phyloP scores from a whole-genome alignment of 2,329 filamentous ascomycete species.

The Alternaria consortialis region DNA sequence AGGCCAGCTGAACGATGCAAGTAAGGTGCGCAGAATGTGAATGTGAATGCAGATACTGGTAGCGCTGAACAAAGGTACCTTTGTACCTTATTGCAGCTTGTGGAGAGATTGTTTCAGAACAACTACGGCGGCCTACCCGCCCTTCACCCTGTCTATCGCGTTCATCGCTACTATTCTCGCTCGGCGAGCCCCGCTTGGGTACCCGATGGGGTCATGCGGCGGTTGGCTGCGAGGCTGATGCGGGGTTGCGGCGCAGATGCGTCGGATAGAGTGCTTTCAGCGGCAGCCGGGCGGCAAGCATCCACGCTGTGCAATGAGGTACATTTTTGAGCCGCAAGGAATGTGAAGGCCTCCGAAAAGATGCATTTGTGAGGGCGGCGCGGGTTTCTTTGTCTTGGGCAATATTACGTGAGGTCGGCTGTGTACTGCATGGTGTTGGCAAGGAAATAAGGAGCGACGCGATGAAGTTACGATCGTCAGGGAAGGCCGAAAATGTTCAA shows the following conservation, averaged over 20 bases:
- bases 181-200: conserved; percentile 3
- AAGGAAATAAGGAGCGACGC: neutral
- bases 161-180: conserved; percentile 13
- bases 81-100: neutral
- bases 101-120: neutral
- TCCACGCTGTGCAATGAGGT: conserved; percentile 7
- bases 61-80: neutral
- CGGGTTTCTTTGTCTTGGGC: neutral
- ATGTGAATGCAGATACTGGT: neutral
- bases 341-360: neutral
- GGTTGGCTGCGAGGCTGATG: conserved; percentile 11
- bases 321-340: conserved; percentile 4
- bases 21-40: neutral
- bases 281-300: conserved; percentile 13
- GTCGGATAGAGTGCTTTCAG: conserved; percentile 14
- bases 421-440: neutral
- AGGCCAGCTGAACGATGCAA: conserved; percentile 1
- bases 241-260: conserved; percentile 20
- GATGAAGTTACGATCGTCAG: neutral
- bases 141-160: conserved; percentile 1
- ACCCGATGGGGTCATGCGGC: conserved; percentile 4
- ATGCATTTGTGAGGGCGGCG: neutral
- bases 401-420: neutral
- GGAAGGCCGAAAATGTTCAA: neutral
- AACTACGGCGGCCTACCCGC: conserved; percentile 6